These are phyloP conservation scores for Tylopilus sp. DNA, from an alignment of 1,284 basidiomycete genomes.

Conservation along the genomic window DNA sequence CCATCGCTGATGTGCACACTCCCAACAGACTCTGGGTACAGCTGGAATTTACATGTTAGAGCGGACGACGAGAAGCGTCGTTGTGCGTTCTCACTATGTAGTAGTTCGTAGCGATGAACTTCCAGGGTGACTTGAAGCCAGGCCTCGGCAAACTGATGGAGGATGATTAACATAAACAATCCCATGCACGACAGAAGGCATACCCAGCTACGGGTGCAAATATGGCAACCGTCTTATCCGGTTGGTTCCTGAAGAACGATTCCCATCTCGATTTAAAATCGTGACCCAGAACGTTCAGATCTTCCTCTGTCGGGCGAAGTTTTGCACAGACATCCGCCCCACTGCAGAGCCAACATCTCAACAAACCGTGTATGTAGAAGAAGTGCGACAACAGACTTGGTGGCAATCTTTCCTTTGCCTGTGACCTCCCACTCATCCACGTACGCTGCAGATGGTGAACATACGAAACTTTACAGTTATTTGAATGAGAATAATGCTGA, in stretches of 20 bases:
- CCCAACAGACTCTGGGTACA: constrained; percentile 23
- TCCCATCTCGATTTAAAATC: constrained; percentile 14
- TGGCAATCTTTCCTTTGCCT: constrained; percentile 8
- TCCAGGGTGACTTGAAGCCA: constrained; percentile 1
- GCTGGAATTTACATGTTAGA: constrained; percentile 7
- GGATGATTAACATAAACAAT: too few relatives aligned
- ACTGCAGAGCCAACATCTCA: not conserved
- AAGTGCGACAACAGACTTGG: constrained; percentile 14
- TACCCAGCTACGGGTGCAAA: constrained; percentile 5
- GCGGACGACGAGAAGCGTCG: not conserved
- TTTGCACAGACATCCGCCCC: constrained; percentile 11
- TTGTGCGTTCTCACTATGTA: not conserved
- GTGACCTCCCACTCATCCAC: constrained; percentile 2
- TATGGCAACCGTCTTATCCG: constrained; percentile 3
- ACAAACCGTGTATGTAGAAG: not conserved
- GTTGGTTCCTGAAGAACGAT: constrained; percentile 2
- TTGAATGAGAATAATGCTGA: not conserved
- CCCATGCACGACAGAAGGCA: not conserved
- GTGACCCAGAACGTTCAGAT: constrained; percentile 2
- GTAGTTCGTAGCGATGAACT: not conserved
- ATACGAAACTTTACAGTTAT: too few relatives aligned
- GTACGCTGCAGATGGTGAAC: not conserved
- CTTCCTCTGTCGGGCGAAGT: constrained; percentile 8
- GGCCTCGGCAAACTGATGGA: not conserved
- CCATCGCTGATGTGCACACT: constrained; percentile 25